These are phyloP conservation scores for Colletotrichum tropicale DNA, from an alignment of 2,329 filamentous ascomycete genomes.

Conservation along the genomic window DNA sequence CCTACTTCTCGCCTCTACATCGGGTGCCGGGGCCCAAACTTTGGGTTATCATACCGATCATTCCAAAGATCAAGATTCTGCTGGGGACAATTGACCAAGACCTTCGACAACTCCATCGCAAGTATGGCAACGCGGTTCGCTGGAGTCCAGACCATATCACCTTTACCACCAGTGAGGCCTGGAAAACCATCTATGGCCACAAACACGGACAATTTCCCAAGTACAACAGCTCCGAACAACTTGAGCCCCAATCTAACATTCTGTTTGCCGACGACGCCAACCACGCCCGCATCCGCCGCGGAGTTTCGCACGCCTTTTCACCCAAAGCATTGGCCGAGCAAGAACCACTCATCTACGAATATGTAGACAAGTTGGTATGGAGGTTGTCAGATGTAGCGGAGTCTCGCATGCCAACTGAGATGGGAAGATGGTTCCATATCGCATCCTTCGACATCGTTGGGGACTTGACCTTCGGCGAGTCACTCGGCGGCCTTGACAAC, in stretches of 20 bases:
- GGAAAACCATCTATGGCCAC: constrained; percentile 38
- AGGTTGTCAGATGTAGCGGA: constrained; percentile 17
- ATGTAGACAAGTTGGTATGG: constrained; percentile 28
- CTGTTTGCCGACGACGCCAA: background rate
- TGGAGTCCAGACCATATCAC: constrained; percentile 49
- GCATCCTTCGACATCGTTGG: constrained; percentile 33
- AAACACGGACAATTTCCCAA: background rate
- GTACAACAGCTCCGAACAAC: background rate
- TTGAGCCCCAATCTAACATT: background rate
- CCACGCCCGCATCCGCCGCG: background rate
- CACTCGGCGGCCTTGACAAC: constrained; percentile 27
- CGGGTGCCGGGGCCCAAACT: background rate
- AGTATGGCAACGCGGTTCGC: constrained; percentile 49
- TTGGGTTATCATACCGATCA: background rate
- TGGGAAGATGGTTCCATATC: background rate
- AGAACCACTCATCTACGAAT: constrained; percentile 27
- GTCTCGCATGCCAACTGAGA: background rate
- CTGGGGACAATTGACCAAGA: constrained; percentile 7
- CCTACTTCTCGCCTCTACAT: background rate
- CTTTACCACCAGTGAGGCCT: constrained; percentile 37
- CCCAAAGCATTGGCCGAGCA: constrained; percentile 30
- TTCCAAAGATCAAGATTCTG: background rate
- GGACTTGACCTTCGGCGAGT: constrained; percentile 30
- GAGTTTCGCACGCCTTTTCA: constrained; percentile 31
- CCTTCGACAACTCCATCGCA: constrained; percentile 34